Evolutionary conservation across 768 basidiomycete genomes (phyloP), one percentile per base, ranked within the genome.

Genomic region (Coprinellus aureogranulatus): DNA sequence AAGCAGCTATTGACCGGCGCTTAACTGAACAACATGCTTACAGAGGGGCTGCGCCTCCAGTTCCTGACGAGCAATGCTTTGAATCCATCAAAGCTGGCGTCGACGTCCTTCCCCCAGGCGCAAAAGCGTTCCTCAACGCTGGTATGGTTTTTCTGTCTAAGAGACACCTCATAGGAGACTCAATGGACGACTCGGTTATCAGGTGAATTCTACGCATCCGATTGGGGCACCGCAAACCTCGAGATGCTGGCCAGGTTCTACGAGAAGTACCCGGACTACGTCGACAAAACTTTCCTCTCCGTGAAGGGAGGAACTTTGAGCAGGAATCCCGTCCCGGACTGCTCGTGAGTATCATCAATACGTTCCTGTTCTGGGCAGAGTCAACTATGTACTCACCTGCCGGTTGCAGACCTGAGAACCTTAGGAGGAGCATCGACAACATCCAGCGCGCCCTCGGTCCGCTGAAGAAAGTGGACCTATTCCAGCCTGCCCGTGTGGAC

Each of bases 61-160:
- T 78, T 34, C 70, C 82, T 1, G 86, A 89, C 56, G 84, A 84
- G 53, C 76, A 82, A 30, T 81, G 80, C 9, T 87, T 89, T 59
- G 81, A 78, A 22, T 73, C 84, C 1, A 86, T 89, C 72, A 84
- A 82, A 65, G 78, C 77, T 3, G 78, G 78, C 4, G 63, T 82
- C 54, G 73, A 78, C 40, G 67, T 71, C 0, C 66, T 80, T 39
- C 78, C 79, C 3, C 60, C 71, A 0, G 80, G 77, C 16, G 70
- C 67, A 27, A 83, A 82, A 65, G 77, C 81, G 64, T 58, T 83
- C 45, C 59, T 86, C 60, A 84, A 84, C 62, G 57, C 50, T 37
- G 62, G 66, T 65, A 46, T 12, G 65, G 4, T 9, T 8, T 2
- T 12, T 12, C 50, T 14, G 16, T 25, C 11, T 2, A 46, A 12